A percentile compares a stretch with the other conserved stretches of the same genome.
Evolutionary conservation across 2,329 filamentous ascomycete species (phyloP).

Genomic region (Microcyclospora pomicola): DNA sequence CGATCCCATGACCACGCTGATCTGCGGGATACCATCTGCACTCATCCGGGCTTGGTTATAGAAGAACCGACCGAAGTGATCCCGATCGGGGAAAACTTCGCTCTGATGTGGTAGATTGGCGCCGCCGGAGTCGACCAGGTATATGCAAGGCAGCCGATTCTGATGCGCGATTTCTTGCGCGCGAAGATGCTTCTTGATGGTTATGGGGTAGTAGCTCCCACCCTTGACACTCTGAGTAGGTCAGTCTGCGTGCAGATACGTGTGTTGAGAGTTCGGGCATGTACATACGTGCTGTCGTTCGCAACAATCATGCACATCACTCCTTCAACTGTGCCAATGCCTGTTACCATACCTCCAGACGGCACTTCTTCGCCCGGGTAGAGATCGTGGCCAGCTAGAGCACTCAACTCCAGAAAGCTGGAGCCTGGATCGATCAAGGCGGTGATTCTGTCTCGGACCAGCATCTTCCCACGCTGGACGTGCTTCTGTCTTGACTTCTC

Average conservation of each 20-base stretch:
- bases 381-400: conserved; percentile 74
- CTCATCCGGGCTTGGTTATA: conserved; percentile 97
- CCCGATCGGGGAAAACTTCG: conserved; percentile 86
- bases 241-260: conserved; percentile 5
- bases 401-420: conserved; percentile 82
- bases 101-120: conserved; percentile 91
- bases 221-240: conserved; percentile 56
- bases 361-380: conserved; percentile 82
- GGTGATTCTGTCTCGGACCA: conserved; percentile 77
- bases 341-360: conserved; percentile 82
- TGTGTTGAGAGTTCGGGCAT: neutral
- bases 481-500: conserved; percentile 80
- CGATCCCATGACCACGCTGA: conserved; percentile 91
- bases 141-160: conserved; percentile 76
- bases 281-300: conserved; percentile 64
- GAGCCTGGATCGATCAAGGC: conserved; percentile 80
- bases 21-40: conserved; percentile 73
- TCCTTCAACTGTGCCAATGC: conserved; percentile 78
- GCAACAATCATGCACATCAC: conserved; percentile 87
- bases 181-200: conserved; percentile 90
- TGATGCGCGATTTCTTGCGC: conserved; percentile 84
- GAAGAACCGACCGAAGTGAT: conserved; percentile 95
- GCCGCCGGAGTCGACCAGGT: conserved; percentile 89
- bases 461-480: conserved; percentile 78
- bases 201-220: conserved; percentile 92